Base-by-base conservation (phyloP, 345 rosid species). In the Mercurialis annua region DNA sequence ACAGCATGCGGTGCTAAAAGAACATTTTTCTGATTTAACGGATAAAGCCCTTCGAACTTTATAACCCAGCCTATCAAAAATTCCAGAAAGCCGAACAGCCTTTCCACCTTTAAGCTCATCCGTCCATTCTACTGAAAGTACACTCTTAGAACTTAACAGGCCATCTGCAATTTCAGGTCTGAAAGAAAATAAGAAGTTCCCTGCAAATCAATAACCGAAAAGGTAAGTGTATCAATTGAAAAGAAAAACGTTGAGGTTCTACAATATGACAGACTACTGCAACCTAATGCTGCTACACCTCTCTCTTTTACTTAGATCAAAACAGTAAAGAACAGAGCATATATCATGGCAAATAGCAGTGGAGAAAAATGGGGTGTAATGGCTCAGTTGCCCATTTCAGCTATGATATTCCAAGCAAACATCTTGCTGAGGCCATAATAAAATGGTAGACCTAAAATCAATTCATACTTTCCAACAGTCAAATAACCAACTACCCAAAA, bases 51-150 rank as follows among this genome's bases (percentile, higher is more conserved):
- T 85, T 66, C 83, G 87, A 24, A 88, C 93, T 88, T 79, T 84
- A 75, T 88, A 87, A 77, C 85, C 80, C 73, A 92, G 79, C 74
- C 82, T 88, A 75, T 92, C 89, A 74, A 90, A 86, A 68, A 90
- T 80, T 72, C 98, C 98, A 71, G 90, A 82, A 31, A 92, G 85
- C 70, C 73, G 84, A 75, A 87, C 90, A 36, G 96, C 97, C 82
- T 90, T 92, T 73, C 90, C 97, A 48, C 96, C 97, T 84, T 79
- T 81, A 62, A 93, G 84, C 68, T 90, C 93, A 60, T 86, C 92
- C 50, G 98, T 90, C 97, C 96, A 93, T 70, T 80, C 92, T 56
- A 81, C 86, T 65, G 84, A 83, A 65, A 83, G 77, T 34, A 82
- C 63, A 67, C 77, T 76, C 73, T 60, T 76, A 59, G 78, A 71